Conservation (phyloP, 2,329 filamentous ascomycete genomes). For the Escovopsis sp. region DNA sequence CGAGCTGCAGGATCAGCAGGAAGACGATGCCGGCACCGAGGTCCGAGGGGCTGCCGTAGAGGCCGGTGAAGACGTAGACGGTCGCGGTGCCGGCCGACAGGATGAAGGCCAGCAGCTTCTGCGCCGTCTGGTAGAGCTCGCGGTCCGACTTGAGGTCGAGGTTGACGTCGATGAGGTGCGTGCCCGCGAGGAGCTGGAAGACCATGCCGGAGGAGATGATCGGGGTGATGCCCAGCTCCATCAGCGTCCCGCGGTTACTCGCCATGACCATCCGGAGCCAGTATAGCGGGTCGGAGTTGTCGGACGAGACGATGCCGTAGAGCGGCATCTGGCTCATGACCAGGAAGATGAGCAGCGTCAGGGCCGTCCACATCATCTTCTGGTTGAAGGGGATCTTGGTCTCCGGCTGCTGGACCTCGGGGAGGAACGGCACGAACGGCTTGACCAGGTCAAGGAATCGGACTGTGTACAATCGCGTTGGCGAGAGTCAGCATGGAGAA, state of each 20-base stretch:
- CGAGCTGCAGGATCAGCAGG: constrained; percentile 92
- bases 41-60: constrained; percentile 92
- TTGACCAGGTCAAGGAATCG: constrained; percentile 99
- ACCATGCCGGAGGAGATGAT: constrained; percentile 99
- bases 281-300: constrained; percentile 96
- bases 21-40: constrained; percentile 97
- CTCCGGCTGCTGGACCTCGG: constrained; percentile 96
- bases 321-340: constrained; percentile 99
- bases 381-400: constrained; percentile 99
- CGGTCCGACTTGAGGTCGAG: constrained; percentile 99
- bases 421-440: constrained; percentile 97
- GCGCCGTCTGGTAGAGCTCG: constrained; percentile 98
- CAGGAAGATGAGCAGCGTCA: constrained; percentile 95
- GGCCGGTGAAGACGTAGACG: constrained; percentile 94
- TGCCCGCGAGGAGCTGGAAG: constrained; percentile 98
- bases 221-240: constrained; percentile 94
- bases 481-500: constrained; percentile 14
- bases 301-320: constrained; percentile 98
- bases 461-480: constrained; percentile 46
- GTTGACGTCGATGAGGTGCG: constrained; percentile 99
- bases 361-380: constrained; percentile 88
- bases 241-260: constrained; percentile 91
- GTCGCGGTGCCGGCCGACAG: constrained; percentile 94
- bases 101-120: constrained; percentile 97
- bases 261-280: constrained; percentile 99